A percentile compares a stretch with the other conserved stretches of the same genome.
phyloP scores from a whole-genome alignment of 768 basidiomycete species.

The Boletellus ananiceps region DNA sequence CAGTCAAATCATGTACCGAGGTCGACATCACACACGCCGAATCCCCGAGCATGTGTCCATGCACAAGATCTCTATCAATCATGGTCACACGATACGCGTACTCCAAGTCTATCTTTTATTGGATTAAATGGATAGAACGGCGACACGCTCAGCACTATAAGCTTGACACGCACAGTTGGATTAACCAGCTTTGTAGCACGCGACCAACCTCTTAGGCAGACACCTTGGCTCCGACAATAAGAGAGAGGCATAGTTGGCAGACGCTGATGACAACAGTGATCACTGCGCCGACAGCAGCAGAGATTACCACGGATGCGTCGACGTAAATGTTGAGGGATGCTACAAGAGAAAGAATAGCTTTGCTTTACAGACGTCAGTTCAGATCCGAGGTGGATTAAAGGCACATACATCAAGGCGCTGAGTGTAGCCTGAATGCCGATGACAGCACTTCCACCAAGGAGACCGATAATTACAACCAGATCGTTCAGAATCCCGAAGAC shows the following conservation, averaged over 20 bases:
- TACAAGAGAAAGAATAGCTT: conserved; percentile 4
- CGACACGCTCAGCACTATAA: conserved; percentile 9
- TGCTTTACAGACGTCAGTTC: neutral
- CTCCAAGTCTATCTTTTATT: conserved; percentile 1
- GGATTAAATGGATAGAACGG: neutral
- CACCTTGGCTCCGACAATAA: neutral
- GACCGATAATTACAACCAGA: conserved; percentile 3
- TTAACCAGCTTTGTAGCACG: neutral
- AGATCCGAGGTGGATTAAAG: neutral
- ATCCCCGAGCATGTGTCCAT: no score
- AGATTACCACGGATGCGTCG: neutral
- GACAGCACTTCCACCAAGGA: neutral
- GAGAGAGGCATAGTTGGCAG: conserved; percentile 1
- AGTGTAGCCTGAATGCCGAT: conserved; percentile 2
- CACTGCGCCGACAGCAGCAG: conserved; percentile 9
- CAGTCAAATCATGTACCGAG: no score
- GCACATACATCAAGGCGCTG: conserved; percentile 13
- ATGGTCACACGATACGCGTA: no score
- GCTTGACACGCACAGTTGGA: conserved; percentile 8
- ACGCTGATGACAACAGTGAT: neutral
- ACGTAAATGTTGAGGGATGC: conserved; percentile 11
- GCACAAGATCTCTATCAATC: no score
- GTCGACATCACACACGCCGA: no score
- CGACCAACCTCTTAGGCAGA: neutral
- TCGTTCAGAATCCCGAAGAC: neutral